These are phyloP conservation scores for Pseudogymnoascus sp. DNA, from an alignment of 2,329 filamentous ascomycete genomes.

Conservation along the genomic window DNA sequence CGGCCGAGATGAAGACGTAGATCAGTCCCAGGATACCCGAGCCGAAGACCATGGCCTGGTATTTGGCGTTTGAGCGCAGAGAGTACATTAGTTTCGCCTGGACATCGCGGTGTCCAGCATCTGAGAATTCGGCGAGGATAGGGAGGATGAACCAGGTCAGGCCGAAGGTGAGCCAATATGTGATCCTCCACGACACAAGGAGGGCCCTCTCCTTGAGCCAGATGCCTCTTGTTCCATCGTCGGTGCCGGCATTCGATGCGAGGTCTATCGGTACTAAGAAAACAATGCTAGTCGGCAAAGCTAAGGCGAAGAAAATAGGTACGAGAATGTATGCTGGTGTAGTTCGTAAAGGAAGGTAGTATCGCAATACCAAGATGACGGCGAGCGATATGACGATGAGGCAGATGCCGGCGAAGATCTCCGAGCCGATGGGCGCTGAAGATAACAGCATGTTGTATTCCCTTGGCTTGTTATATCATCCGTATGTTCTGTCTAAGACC, in stretches of 20 bases:
- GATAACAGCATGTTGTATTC: conserved; percentile 1
- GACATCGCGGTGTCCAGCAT: conserved; percentile 85
- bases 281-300: conserved; percentile 82
- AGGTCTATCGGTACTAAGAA: conserved; percentile 93
- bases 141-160: conserved; percentile 94
- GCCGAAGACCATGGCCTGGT: conserved; percentile 72
- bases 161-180: conserved; percentile 94
- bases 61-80: conserved; percentile 76
- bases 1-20: conserved; percentile 76
- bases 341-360: conserved; percentile 81
- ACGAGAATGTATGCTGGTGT: conserved; percentile 85
- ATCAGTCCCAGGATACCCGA: conserved; percentile 63
- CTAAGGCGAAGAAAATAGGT: conserved; percentile 92
- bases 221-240: conserved; percentile 68
- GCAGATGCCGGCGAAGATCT: conserved; percentile 66
- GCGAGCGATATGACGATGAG: conserved; percentile 65
- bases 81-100: conserved; percentile 76
- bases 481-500: not conserved
- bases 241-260: conserved; percentile 70
- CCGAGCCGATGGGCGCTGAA: conserved; percentile 64
- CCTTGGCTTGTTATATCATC: not conserved
- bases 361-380: conserved; percentile 76
- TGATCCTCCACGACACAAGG: conserved; percentile 85
- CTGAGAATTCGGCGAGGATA: conserved; percentile 86
- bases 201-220: conserved; percentile 76